phyloP scores from a whole-genome alignment of 2,329 filamentous ascomycete genomes.

The Stenocarpella maydis region DNA sequence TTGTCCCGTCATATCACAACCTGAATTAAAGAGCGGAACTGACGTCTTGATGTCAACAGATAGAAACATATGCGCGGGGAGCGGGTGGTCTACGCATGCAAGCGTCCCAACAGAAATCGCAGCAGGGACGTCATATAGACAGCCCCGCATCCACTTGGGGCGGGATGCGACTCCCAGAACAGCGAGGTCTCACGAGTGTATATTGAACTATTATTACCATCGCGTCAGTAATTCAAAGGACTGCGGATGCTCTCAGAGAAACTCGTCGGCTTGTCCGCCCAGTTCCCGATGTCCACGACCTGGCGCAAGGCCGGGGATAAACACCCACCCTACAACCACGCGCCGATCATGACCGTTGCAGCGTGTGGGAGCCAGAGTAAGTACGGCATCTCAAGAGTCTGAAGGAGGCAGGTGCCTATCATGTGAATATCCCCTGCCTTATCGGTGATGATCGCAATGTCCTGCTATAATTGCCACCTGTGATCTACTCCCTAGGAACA shows the following conservation, averaged over 20 bases:
- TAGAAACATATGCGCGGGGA: background rate
- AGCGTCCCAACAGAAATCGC: background rate
- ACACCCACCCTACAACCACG: too few species aligned
- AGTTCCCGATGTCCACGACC: background rate
- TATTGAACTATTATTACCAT: too few species aligned
- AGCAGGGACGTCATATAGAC: background rate
- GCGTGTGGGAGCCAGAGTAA: too few species aligned
- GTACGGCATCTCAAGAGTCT: background rate
- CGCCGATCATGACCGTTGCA: too few species aligned
- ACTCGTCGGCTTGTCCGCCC: background rate
- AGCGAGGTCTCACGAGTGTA: background rate
- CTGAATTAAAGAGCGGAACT: background rate
- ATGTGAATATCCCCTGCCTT: background rate
- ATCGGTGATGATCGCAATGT: background rate
- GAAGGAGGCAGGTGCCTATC: background rate
- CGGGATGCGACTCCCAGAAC: background rate
- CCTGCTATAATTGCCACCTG: background rate
- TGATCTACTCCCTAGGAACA: too few species aligned
- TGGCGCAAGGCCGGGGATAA: background rate
- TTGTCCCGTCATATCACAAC: background rate
- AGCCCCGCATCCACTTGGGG: background rate
- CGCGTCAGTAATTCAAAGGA: too few species aligned
- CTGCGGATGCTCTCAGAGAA: background rate
- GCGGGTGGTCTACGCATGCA: background rate
- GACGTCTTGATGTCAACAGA: background rate